Evolutionary conservation across 2,329 filamentous ascomycete species (phyloP).

Genomic region (Dryadomyces quercivorus): DNA sequence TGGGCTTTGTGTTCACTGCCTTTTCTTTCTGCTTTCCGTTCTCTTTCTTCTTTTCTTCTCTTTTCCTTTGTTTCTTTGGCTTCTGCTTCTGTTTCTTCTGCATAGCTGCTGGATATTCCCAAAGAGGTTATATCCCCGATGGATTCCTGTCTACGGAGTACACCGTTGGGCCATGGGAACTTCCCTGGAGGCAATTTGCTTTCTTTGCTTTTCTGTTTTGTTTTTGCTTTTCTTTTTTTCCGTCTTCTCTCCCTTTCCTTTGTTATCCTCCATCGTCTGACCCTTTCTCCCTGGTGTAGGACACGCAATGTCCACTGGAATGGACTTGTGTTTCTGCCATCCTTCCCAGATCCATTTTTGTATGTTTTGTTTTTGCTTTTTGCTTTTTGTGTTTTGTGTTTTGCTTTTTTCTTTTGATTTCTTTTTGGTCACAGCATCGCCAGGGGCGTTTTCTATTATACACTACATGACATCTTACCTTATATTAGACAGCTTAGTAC

Average conservation of each 20-base stretch:
- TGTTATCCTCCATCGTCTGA: too few species aligned
- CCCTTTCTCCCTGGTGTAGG: too few species aligned
- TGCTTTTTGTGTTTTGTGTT: neutral
- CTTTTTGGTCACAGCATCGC: conserved; percentile 1
- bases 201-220: too few species aligned
- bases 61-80: neutral
- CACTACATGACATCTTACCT: neutral
- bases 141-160: neutral
- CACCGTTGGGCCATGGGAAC: neutral
- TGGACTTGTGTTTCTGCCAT: too few species aligned
- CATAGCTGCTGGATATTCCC: neutral
- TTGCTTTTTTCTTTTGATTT: neutral
- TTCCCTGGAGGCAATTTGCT: too few species aligned
- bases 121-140: neutral
- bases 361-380: neutral
- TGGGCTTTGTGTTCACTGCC: too few species aligned
- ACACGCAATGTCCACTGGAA: too few species aligned
- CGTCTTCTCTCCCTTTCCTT: neutral
- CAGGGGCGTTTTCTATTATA: conserved; percentile 1
- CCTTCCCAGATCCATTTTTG: neutral
- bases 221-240: neutral
- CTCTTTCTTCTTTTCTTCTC: neutral
- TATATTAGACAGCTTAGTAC: neutral
- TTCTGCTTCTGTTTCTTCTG: neutral
- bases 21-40: neutral